Conservation (phyloP, 1,284 basidiomycete genomes). For the Sporisorium graminicola region DNA sequence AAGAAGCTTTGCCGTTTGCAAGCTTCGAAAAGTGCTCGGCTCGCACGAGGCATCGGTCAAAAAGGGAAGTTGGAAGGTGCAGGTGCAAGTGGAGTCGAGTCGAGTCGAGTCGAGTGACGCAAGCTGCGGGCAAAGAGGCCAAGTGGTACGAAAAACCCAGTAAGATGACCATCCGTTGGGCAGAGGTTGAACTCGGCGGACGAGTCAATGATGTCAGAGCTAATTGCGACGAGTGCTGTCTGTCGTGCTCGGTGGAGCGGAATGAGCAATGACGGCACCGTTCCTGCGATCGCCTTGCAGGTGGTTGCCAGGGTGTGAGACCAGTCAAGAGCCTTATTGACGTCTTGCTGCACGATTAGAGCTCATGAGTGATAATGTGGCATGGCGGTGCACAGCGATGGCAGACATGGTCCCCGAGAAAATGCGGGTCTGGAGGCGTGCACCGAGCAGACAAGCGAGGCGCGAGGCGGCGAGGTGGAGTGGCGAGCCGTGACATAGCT, state of each 20-base stretch:
- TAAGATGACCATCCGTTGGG: slow-evolving; percentile 2
- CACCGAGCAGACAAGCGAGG: background rate
- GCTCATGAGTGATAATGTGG: background rate
- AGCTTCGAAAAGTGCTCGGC: background rate
- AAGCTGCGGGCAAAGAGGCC: background rate
- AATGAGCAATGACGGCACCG: slow-evolving; percentile 2
- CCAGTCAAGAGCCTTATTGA: slow-evolving; percentile 1
- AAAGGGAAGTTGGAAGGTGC: background rate
- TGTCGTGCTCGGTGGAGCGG: background rate
- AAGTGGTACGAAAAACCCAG: background rate
- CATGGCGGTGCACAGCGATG: background rate
- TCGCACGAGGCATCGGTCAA: background rate
- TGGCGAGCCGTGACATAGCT: background rate
- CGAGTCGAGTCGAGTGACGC: background rate
- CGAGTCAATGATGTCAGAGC: slow-evolving; percentile 10
- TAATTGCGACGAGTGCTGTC: background rate
- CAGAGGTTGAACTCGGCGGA: background rate
- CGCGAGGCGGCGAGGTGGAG: slow-evolving; percentile 7
- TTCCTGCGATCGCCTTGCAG: too few species aligned
- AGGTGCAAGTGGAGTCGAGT: background rate
- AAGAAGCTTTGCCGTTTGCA: background rate
- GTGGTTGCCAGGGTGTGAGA: background rate
- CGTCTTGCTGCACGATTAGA: background rate
- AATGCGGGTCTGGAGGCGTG: background rate
- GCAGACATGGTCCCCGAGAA: too few species aligned